A percentile compares a stretch with the other conserved stretches of the same genome.
Evolutionary conservation across 1,139 yeast genomes (phyloP).

Genomic region (Barnettozyma hawaiiensis): DNA sequence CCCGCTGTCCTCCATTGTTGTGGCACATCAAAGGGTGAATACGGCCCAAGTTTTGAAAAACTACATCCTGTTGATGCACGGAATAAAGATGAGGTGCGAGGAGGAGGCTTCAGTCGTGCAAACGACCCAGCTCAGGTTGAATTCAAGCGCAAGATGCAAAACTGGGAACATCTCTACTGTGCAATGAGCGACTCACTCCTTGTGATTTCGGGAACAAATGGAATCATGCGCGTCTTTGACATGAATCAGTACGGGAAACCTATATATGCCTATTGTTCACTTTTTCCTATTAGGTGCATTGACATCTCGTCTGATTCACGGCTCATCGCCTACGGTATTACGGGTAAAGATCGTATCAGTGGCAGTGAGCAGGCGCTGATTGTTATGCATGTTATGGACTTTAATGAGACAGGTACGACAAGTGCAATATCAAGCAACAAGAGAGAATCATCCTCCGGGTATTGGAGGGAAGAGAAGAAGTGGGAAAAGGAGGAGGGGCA

Average conservation of each 20-base stretch:
- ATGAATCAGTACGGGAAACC: constrained; percentile 52
- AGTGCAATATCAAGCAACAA: neutral
- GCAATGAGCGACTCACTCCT: constrained; percentile 55
- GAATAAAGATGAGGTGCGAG: constrained; percentile 17
- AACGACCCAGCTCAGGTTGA: constrained; percentile 15
- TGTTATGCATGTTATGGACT: constrained; percentile 50
- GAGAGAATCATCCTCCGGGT: constrained; percentile 7
- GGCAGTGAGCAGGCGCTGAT: constrained; percentile 79
- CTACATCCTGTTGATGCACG: constrained; percentile 21
- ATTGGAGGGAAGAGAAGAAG: neutral
- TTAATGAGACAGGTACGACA: constrained; percentile 2
- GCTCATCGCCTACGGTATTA: constrained; percentile 73
- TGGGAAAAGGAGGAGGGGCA: no score
- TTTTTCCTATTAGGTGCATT: constrained; percentile 74
- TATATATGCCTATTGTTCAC: constrained; percentile 62
- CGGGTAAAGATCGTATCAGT: constrained; percentile 66
- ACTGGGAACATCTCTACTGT: constrained; percentile 66
- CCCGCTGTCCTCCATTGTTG: constrained; percentile 58
- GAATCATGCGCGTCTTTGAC: constrained; percentile 62
- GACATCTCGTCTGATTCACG: constrained; percentile 62
- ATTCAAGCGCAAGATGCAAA: constrained; percentile 16
- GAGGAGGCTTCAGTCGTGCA: constrained; percentile 18
- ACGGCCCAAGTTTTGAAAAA: constrained; percentile 43
- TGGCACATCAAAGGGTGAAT: constrained; percentile 66
- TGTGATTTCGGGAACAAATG: constrained; percentile 70